Percentiles rank a stretch among this genome's conserved stretches.
phyloP scores from a whole-genome alignment of 2,329 filamentous ascomycete genomes.

The Cyclaneusma minus region DNA sequence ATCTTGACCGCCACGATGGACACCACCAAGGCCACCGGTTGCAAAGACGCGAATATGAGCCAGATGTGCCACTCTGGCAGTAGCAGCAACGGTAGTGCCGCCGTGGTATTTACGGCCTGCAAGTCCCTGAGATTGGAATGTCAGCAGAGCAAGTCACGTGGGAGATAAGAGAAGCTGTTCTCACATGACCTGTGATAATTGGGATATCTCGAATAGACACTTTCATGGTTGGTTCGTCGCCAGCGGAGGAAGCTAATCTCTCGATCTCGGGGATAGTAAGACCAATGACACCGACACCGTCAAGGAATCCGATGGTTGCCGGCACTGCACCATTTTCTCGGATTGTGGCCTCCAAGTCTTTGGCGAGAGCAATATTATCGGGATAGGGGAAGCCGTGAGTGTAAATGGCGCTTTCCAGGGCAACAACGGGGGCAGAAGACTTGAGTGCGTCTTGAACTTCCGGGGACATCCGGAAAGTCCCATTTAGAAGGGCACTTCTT shows the following conservation, averaged over 20 bases:
- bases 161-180: constrained; percentile 12
- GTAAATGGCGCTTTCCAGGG: constrained; percentile 91
- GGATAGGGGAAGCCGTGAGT: constrained; percentile 78
- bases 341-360: constrained; percentile 65
- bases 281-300: constrained; percentile 71
- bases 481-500: too few species aligned
- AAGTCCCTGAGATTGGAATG: constrained; percentile 31
- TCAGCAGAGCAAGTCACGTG: constrained; percentile 2
- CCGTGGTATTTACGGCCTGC: constrained; percentile 59
- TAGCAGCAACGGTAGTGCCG: constrained; percentile 85
- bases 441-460: constrained; percentile 68
- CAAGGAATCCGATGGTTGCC: constrained; percentile 77
- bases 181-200: constrained; percentile 62
- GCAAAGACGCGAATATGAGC: constrained; percentile 89
- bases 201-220: constrained; percentile 77
- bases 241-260: constrained; percentile 49
- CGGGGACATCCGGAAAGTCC: constrained; percentile 62
- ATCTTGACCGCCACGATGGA: constrained; percentile 75
- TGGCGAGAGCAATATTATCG: constrained; percentile 57
- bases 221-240: constrained; percentile 56
- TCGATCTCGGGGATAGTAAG: constrained; percentile 57
- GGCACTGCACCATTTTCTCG: constrained; percentile 70
- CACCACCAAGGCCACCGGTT: constrained; percentile 85
- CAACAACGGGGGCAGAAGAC: constrained; percentile 68
- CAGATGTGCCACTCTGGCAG: constrained; percentile 74